Percentiles rank a stretch among this genome's conserved stretches.
phyloP scores from a whole-genome alignment of 805 yeast species.

The Wickerhamomyces silvicola region DNA sequence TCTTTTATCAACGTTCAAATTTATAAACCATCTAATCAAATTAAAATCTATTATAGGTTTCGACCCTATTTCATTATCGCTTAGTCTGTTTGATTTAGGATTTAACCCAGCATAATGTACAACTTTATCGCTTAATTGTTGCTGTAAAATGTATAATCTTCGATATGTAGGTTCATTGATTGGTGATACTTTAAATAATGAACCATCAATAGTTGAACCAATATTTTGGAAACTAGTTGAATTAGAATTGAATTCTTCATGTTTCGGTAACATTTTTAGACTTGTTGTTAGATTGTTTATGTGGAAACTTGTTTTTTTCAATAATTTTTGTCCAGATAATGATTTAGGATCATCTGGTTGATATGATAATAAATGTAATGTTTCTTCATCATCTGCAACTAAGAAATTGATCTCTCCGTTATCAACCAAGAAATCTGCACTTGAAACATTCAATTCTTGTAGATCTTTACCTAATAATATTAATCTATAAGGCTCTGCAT shows the following conservation, averaged over 20 bases:
- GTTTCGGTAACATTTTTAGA: slow-evolving; percentile 37
- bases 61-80: slow-evolving; percentile 30
- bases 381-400: slow-evolving; percentile 60
- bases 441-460: slow-evolving; percentile 51
- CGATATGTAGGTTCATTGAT: too few species aligned
- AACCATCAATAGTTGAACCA: slow-evolving; percentile 77
- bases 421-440: slow-evolving; percentile 70
- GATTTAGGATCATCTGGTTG: slow-evolving; percentile 91
- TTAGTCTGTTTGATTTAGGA: slow-evolving; percentile 44
- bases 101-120: slow-evolving; percentile 73
- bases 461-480: slow-evolving; percentile 70
- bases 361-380: slow-evolving; percentile 70
- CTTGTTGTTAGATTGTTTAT: slow-evolving; percentile 55
- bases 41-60: slow-evolving; percentile 65
- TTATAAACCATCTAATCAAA: slow-evolving; percentile 46
- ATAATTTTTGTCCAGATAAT: slow-evolving; percentile 66
- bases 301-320: slow-evolving; percentile 66
- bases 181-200: slow-evolving; percentile 65
- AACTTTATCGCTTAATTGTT: slow-evolving; percentile 76
- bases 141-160: slow-evolving; percentile 76
- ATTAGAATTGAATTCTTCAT: slow-evolving; percentile 24
- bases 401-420: slow-evolving; percentile 64
- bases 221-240: slow-evolving; percentile 46
- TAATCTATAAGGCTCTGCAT: slow-evolving; percentile 91
- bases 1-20: slow-evolving; percentile 52